Base-by-base conservation (phyloP, 768 basidiomycete genomes). In the Suillus fuscotomentosus region DNA sequence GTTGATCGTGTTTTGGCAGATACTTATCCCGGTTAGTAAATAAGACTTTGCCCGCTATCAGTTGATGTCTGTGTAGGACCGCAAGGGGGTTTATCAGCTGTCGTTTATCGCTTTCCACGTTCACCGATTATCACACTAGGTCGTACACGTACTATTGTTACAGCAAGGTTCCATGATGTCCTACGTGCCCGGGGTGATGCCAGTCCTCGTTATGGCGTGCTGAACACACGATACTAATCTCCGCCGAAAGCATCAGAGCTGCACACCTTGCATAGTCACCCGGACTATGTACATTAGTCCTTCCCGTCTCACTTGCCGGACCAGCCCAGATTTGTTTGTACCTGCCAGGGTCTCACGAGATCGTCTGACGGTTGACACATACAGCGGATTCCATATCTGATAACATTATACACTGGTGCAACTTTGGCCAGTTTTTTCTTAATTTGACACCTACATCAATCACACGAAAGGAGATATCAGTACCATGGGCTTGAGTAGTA, bases 1-100 rank as follows among this genome's bases (percentile, higher is more conserved):
- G 68, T 63, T 0, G 61, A 66, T 31, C 70, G 67, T 1, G 64
- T 70, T 27, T 24, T 59, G 36, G 63, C 67, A 20, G 55, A 48
- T 36, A 38, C 24, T 14, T 5, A 48, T n/a, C 43, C 34, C 5
- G n/a, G 13, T 45, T n/a, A 41, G 56, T 57, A 17, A 41, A 41
- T 57, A 9, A 1, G 38, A 39, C 38, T 22, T 24, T 57, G 31
- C 3, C 17, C 5, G 2, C 20, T 20, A 20, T 34, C 10, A 34
- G 31, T 34, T 54, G 17, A 53, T 53, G 5, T 31, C 3, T 31
- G 3, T 9, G 22, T 31, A 51, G 27, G 51, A 31, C 27, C 20
- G 17, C 27, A 34, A 54, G 31, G 31, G 31, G 31, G 31, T 31
- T 31, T 31, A 20, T 53, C 17, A 31, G 17, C 8, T 53, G 5